These are phyloP conservation scores for Botrytis porri DNA, from an alignment of 2,329 filamentous ascomycete genomes.

Conservation along the genomic window DNA sequence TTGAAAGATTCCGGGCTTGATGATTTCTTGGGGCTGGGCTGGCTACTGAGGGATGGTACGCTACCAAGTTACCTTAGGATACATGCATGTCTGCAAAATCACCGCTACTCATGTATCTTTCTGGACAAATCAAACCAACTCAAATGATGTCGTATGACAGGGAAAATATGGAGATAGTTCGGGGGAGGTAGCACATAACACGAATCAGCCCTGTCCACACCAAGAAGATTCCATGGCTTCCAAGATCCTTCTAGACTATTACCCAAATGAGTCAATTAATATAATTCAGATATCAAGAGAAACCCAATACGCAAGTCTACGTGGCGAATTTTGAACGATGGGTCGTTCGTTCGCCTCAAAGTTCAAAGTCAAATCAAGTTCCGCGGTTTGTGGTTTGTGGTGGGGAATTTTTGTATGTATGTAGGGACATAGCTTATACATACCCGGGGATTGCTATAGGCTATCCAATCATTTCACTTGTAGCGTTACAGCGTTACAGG, in stretches of 20 bases:
- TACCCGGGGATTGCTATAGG: not conserved
- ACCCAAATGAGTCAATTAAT: slow-evolving; percentile 9
- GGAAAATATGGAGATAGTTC: not conserved
- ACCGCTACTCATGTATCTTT: not conserved
- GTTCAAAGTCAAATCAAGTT: not conserved
- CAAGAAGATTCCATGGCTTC: slow-evolving; percentile 2
- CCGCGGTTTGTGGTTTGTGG: not conserved
- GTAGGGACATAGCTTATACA: not conserved
- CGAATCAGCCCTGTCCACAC: not conserved
- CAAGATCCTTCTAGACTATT: slow-evolving; percentile 7
- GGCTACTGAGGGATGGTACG: not conserved
- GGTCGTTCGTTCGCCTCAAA: slow-evolving; percentile 13
- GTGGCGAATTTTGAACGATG: slow-evolving; percentile 4
- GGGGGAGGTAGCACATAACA: not conserved
- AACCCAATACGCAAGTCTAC: not conserved
- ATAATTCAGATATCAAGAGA: not conserved
- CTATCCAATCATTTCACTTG: not conserved
- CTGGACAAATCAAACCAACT: not conserved
- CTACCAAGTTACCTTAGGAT: not conserved
- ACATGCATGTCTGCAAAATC: slow-evolving; percentile 4
- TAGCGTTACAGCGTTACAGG: not conserved
- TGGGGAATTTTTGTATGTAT: slow-evolving; percentile 1
- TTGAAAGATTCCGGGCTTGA: not conserved
- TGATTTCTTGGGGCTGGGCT: slow-evolving; percentile 1
- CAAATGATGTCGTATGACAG: not conserved